These are phyloP conservation scores for Serpula lacrymans DNA, from an alignment of 768 basidiomycete genomes.

Conservation along the genomic window DNA sequence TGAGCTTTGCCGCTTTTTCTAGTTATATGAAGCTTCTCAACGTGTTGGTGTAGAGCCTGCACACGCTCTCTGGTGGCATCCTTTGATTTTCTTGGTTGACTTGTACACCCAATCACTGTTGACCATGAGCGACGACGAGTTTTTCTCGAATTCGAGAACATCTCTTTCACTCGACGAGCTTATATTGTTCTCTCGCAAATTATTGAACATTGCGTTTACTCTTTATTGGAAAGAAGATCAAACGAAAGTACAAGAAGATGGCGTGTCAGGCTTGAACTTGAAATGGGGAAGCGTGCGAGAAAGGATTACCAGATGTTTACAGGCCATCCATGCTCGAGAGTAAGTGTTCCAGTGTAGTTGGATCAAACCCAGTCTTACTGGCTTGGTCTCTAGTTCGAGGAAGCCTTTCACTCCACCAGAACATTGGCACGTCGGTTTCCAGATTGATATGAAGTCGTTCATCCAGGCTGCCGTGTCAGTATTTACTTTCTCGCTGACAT, in stretches of 20 bases:
- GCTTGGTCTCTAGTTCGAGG: conserved; percentile 57
- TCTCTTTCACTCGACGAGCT: conserved; percentile 84
- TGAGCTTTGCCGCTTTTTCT: conserved; percentile 20
- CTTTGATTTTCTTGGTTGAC: conserved; percentile 75
- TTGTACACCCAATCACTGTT: conserved; percentile 81
- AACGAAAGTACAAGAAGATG: conserved; percentile 33
- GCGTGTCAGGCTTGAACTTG: conserved; percentile 38
- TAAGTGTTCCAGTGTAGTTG: conserved; percentile 36
- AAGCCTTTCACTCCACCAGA: conserved; percentile 76
- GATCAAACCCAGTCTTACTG: background rate
- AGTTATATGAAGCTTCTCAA: background rate
- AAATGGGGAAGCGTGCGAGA: conserved; percentile 71
- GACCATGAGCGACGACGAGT: conserved; percentile 96
- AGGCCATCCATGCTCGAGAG: conserved; percentile 88
- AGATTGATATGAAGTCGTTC: conserved; percentile 66
- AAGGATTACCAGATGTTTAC: conserved; percentile 72
- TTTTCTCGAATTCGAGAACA: conserved; percentile 69
- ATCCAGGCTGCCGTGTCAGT: conserved; percentile 83
- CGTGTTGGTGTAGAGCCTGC: conserved; percentile 37
- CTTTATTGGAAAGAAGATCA: conserved; percentile 62
- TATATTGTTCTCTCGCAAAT: conserved; percentile 64
- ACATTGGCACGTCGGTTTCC: conserved; percentile 76
- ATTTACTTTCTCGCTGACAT: background rate
- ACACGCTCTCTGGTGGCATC: conserved; percentile 52
- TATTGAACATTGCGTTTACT: conserved; percentile 82